A percentile compares a stretch with the other conserved stretches of the same genome.
phyloP scores from a whole-genome alignment of 2,329 filamentous ascomycete species.

The Verticillium tricorpus region DNA sequence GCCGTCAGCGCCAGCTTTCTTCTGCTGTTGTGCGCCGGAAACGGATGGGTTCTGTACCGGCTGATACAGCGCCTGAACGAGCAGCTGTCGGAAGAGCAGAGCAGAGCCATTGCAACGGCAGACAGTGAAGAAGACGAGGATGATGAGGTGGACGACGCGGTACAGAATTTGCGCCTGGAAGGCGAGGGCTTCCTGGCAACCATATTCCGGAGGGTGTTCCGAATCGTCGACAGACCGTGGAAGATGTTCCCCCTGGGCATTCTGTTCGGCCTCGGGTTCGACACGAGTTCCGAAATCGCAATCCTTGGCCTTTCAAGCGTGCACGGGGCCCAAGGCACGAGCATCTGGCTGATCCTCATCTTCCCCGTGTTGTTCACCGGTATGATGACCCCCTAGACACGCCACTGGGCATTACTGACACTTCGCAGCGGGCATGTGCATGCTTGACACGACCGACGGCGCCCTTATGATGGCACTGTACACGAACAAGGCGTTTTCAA shows the following conservation, averaged over 20 bases:
- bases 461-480: slow-evolving; percentile 95
- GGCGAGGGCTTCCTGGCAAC: slow-evolving; percentile 71
- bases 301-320: slow-evolving; percentile 86
- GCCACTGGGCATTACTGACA: background rate
- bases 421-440: slow-evolving; percentile 76
- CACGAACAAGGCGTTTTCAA: slow-evolving; percentile 70
- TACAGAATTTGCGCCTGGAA: slow-evolving; percentile 61
- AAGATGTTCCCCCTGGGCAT: slow-evolving; percentile 94
- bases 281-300: slow-evolving; percentile 91
- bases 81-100: slow-evolving; percentile 44
- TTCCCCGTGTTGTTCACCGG: slow-evolving; percentile 87
- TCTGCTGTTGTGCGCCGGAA: slow-evolving; percentile 76
- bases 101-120: slow-evolving; percentile 17
- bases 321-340: slow-evolving; percentile 79
- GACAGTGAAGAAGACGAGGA: slow-evolving; percentile 18
- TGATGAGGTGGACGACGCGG: slow-evolving; percentile 23
- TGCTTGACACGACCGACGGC: slow-evolving; percentile 88
- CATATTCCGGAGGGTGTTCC: slow-evolving; percentile 72
- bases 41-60: slow-evolving; percentile 79
- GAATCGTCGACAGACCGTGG: slow-evolving; percentile 71
- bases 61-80: slow-evolving; percentile 64
- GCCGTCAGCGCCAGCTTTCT: slow-evolving; percentile 81
- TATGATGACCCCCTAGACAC: slow-evolving; percentile 23
- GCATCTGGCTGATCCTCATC: slow-evolving; percentile 89
- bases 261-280: slow-evolving; percentile 88